Evolutionary conservation across 176 grass and related monocot species (phyloP), one percentile per base, ranked within the genome.

Genomic region (Raddia guianensis): DNA sequence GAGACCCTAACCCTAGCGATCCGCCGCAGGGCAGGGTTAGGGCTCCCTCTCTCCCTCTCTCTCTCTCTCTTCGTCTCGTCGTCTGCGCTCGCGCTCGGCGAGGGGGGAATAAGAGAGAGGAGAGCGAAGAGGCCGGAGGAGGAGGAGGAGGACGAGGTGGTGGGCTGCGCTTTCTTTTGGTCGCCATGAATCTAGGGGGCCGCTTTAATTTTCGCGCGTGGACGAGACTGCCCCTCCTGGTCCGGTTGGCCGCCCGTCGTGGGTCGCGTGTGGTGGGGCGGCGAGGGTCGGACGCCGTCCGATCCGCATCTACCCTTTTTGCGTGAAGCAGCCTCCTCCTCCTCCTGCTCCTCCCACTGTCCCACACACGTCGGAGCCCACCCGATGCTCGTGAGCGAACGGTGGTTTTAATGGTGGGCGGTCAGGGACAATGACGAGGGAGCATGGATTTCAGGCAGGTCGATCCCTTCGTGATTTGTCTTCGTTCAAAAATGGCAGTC

Each of bases 1-100:
- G 85, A 76, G 84, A 84, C 89, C 84, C 89, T 91, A 91, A 91
- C 89, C 85, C 89, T 75, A 68, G 65, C 79, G 67, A 65, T 70
- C 71, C 57, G 73, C 67, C 79, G 44, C 66, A 61, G 78, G 83
- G 51, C 73, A 86, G 88, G 83, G 88, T 67, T 82, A 91, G 89
- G 89, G 77, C 85, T 82, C 85, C 82, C 79, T 74, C 51, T 8
- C 79, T 34, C 48, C 34, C 73, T 13, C 66, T 51, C 43, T 43
- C 72, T 48, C 45, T 63, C 58, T 66, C 53, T 76, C 87, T 77
- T 77, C 76, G 82, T 76, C 73, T 66, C 63, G 51, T 82, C 81
- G 49, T 87, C 82, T 73, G 83, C 77, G 69, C 71, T 68, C 56
- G 66, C 49, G 78, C 78, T 70, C 73, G 80, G 63, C 61, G 76